Percentiles rank a stretch among this genome's conserved stretches.
Evolutionary conservation across 305 asterid species (phyloP).

Genomic region (Petunia hybrid): DNA sequence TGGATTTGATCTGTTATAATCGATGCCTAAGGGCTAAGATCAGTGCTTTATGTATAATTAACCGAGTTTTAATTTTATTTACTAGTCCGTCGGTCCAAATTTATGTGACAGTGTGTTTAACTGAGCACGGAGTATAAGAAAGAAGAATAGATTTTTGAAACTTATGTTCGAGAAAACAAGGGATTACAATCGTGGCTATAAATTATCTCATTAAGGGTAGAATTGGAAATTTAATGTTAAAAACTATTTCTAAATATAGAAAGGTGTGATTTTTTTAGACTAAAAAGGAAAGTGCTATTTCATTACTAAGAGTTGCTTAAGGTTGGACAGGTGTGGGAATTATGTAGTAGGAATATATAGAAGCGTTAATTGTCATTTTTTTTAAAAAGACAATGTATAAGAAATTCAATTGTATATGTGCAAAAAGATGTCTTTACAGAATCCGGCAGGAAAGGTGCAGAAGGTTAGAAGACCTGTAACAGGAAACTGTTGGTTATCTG

Average conservation of each 20-base stretch:
- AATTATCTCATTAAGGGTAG: neutral
- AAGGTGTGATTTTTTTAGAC: neutral
- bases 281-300: neutral
- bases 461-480: neutral
- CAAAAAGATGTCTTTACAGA: neutral
- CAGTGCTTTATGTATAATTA: neutral
- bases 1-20: neutral
- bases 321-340: neutral
- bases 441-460: neutral
- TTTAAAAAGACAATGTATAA: neutral
- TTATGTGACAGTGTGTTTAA: neutral
- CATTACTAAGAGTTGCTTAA: slow-evolving; percentile 10
- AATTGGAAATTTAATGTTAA: too few relatives aligned
- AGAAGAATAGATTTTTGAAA: neutral
- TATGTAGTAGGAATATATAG: neutral
- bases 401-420: slow-evolving; percentile 11
- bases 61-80: neutral
- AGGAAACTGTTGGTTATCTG: slow-evolving; percentile 12
- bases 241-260: neutral
- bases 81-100: neutral
- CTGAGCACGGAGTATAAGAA: neutral
- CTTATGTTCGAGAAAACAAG: neutral
- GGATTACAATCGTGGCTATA: neutral
- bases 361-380: neutral
- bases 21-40: neutral